Conservation (phyloP, 331 rosid genomes). For the Telfairia occidentalis region DNA sequence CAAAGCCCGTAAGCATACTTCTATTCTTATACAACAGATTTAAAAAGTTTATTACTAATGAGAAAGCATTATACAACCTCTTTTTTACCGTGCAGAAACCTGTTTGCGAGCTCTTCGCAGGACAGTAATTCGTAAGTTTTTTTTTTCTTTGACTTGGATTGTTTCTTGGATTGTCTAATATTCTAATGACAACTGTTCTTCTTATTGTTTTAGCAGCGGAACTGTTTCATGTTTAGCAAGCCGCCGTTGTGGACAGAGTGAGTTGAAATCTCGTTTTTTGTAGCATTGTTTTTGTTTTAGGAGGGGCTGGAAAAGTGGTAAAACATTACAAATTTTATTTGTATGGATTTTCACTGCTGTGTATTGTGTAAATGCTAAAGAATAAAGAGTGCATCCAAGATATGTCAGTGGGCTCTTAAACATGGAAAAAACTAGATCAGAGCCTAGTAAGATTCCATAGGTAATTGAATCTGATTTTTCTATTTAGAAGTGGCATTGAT, state of each 20-base stretch:
- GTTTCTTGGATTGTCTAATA: slow-evolving; percentile 1
- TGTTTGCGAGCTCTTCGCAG: slow-evolving; percentile 41
- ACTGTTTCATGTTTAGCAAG: slow-evolving; percentile 34
- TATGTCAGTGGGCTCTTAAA: not conserved
- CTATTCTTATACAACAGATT: not conserved
- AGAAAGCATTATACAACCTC: not conserved
- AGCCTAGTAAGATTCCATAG: not conserved
- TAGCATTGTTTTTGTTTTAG: not conserved
- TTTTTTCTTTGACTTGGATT: not conserved
- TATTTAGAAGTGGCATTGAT: not conserved
- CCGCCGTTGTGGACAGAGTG: slow-evolving; percentile 42
- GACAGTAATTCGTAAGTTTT: slow-evolving; percentile 39
- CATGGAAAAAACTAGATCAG: not conserved
- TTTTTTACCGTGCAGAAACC: slow-evolving; percentile 32
- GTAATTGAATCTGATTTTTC: not conserved
- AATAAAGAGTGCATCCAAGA: not conserved
- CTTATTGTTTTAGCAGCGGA: slow-evolving; percentile 27
- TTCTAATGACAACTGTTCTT: slow-evolving; percentile 16
- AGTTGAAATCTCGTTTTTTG: slow-evolving; percentile 20
- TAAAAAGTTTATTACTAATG: not conserved
- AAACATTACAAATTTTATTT: not conserved
- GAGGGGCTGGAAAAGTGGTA: not conserved
- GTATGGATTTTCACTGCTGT: not conserved
- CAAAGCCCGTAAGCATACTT: slow-evolving; percentile 42
- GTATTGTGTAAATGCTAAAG: not conserved